Base-by-base conservation (phyloP, 805 yeast genomes). In the Wickerhamiella spandovensis region DNA sequence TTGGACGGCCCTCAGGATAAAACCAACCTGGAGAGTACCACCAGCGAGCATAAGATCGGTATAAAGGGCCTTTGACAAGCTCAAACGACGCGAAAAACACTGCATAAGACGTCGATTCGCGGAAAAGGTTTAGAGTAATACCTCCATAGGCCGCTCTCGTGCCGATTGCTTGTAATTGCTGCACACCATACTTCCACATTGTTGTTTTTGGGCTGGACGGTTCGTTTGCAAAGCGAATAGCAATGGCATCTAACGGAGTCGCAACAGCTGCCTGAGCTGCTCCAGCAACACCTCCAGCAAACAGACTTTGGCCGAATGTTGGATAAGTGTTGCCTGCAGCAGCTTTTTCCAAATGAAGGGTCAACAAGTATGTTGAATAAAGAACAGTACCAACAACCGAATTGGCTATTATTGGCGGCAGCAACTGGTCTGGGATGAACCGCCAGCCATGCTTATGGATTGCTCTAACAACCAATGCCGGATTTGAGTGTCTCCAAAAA, bases 231-330 rank as follows among this genome's bases (percentile, higher is more conserved):
- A 89, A 84, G 56, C 97, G 72, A 1, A 95, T 78, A 60, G 82
- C 84, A 2, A 90, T 78, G 7, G 97, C 95, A 66, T 90, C 97
- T 4, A 90, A 72, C 0, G 97, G 97, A 1, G 96, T 90, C 1
- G 95, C 95, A 0, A 86, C 89, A 17, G 86, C 67, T n/a, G 95
- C 83, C 58, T 92, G 95, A 22, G 80, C 78, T 0, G 82, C 78
- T 1, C 97, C 97, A 0, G 96, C 96, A 0, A 85, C 55, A 50
- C 81, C 78, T 0, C 97, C 97, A 0, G 96, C 86, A 46, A 78
- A 65, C 65, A 85, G 77, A n/a, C 71, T 56, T 45, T 65, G 66
- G 35, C 44, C 25, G 48, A 62, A 61, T 0, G 87, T 79, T 57
- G 84, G 87, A 51, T 69, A 61, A 1, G 74, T 37, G 43, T 53